Evolutionary conservation across 495 filamentous ascomycete genomes (phyloP).

Genomic region (Tuber magnatum): DNA sequence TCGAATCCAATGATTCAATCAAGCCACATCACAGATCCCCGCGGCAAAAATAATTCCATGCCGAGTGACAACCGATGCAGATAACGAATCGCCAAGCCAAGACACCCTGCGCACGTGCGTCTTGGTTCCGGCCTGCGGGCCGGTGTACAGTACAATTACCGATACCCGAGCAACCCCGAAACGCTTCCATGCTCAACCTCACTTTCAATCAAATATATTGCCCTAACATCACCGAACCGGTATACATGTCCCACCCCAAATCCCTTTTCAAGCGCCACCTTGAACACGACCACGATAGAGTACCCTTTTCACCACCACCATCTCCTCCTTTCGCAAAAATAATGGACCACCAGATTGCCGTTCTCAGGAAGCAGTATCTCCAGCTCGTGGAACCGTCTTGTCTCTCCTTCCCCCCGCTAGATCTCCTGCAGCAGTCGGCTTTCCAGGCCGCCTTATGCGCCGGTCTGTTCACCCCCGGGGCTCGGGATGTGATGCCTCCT

Average conservation of each 20-base stretch:
- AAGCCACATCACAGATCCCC: too few species aligned
- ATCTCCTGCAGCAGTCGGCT: slow-evolving; percentile 13
- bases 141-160: too few species aligned
- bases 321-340: neutral
- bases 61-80: too few species aligned
- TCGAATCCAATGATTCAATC: too few species aligned
- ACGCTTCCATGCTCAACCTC: neutral
- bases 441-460: slow-evolving; percentile 29
- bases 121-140: too few species aligned
- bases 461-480: slow-evolving; percentile 18
- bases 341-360: slow-evolving; percentile 24
- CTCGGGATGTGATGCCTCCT: neutral
- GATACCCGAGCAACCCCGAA: neutral
- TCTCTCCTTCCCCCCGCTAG: slow-evolving; percentile 22
- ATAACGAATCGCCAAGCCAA: too few species aligned
- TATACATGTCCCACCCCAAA: neutral
- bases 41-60: too few species aligned
- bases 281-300: neutral
- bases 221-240: too few species aligned
- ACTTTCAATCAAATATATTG: too few species aligned
- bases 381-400: slow-evolving; percentile 32
- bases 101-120: too few species aligned
- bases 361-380: slow-evolving; percentile 33
- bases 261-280: neutral
- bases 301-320: neutral